Percentiles rank a stretch among this genome's conserved stretches.
Evolutionary conservation across 495 filamentous ascomycete genomes (phyloP).

Genomic region (Pseudoneurospora amorphoporcata): DNA sequence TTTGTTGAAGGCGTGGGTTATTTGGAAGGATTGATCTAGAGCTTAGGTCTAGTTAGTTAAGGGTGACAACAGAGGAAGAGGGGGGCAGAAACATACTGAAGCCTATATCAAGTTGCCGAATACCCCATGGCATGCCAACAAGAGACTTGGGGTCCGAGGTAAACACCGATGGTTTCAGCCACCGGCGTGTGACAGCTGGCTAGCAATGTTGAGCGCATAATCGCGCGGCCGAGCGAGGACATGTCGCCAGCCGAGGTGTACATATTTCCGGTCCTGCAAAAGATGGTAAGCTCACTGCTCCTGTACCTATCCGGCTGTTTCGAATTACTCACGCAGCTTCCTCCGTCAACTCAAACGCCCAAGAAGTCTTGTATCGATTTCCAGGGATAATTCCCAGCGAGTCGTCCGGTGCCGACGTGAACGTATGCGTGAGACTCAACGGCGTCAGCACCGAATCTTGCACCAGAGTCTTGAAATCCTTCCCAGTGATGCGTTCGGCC

Average conservation of each 20-base stretch:
- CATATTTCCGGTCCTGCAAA: constrained; percentile 42
- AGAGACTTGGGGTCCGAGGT: constrained; percentile 34
- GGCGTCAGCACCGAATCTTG: constrained; percentile 28
- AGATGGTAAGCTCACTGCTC: neutral
- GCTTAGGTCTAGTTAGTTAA: neutral
- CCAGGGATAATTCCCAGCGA: constrained; percentile 28
- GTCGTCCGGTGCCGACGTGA: constrained; percentile 21
- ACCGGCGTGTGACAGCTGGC: constrained; percentile 37
- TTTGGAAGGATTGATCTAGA: constrained; percentile 23
- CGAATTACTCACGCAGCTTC: constrained; percentile 23
- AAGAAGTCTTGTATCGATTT: constrained; percentile 13
- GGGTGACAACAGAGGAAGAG: neutral
- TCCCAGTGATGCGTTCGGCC: constrained; percentile 28
- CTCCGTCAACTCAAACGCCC: constrained; percentile 24
- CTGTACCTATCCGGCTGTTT: neutral
- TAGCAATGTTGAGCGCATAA: constrained; percentile 43
- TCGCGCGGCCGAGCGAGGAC: constrained; percentile 39
- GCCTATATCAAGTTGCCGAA: constrained; percentile 24
- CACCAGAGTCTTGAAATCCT: constrained; percentile 27
- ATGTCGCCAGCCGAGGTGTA: constrained; percentile 44
- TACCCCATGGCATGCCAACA: constrained; percentile 52
- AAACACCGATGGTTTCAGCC: constrained; percentile 44
- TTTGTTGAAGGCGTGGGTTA: constrained; percentile 43
- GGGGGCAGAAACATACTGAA: constrained; percentile 1
- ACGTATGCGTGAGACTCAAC: constrained; percentile 34